Conservation (phyloP, 768 basidiomycete genomes). For the Lactifluus volemus region DNA sequence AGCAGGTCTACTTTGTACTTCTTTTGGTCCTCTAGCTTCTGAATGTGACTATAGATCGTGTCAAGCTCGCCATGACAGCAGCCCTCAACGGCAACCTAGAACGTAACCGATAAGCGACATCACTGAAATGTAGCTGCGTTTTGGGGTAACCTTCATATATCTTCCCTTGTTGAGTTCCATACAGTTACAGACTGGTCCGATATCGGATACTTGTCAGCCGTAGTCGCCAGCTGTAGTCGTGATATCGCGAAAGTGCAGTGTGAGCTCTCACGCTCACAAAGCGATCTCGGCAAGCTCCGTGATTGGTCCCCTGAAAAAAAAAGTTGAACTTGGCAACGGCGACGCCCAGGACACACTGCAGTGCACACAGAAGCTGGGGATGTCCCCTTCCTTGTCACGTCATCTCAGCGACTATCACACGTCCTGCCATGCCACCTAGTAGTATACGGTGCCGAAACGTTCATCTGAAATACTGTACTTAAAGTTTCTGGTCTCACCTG, state of each 20-base stretch:
- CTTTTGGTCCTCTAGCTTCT: slow-evolving; percentile 49
- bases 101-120: not conserved
- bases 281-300: not conserved
- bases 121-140: not conserved
- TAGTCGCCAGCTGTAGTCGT: no score
- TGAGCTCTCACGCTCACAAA: not conserved
- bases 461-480: not conserved
- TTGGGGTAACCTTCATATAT: slow-evolving; percentile 5
- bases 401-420: not conserved
- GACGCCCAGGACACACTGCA: not conserved
- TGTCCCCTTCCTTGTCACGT: not conserved
- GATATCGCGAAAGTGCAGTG: not conserved
- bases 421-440: not conserved
- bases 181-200: not conserved
- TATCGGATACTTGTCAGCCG: no score
- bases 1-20: slow-evolving; percentile 72
- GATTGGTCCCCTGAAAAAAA: not conserved
- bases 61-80: slow-evolving; percentile 95
- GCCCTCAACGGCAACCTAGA: slow-evolving; percentile 80
- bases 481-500: not conserved
- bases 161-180: not conserved
- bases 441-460: not conserved
- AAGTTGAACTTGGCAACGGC: not conserved
- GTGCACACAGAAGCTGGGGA: not conserved
- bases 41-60: slow-evolving; percentile 70